Evolutionary conservation across 768 basidiomycete genomes (phyloP).

Genomic region (Hortiboletus flavorubellus): DNA sequence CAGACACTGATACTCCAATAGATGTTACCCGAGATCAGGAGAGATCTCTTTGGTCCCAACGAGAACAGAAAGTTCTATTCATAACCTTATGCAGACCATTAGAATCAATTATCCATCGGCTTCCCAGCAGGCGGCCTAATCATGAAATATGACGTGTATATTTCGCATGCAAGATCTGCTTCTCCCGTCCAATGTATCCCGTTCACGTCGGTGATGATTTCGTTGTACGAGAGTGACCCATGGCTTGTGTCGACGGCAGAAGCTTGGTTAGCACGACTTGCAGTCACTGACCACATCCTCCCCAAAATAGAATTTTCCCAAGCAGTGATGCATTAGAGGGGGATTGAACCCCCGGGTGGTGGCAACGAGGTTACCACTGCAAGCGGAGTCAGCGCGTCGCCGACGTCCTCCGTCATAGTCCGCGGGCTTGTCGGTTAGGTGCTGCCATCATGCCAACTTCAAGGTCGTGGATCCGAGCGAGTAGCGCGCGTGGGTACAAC

Average conservation of each 20-base stretch:
- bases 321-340: conserved; percentile 28
- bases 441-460: not conserved
- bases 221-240: not conserved
- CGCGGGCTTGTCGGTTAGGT: not conserved
- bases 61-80: conserved; percentile 91
- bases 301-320: not conserved
- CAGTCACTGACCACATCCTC: not conserved
- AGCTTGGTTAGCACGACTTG: not conserved
- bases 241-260: not conserved
- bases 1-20: conserved; percentile 29
- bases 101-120: not conserved
- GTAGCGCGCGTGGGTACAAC: not conserved
- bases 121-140: not conserved
- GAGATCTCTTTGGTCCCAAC: conserved; percentile 85
- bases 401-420: too few species aligned
- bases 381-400: too few species aligned
- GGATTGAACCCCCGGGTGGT: conserved; percentile 87
- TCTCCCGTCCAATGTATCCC: not conserved
- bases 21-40: conserved; percentile 96
- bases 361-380: conserved; percentile 66
- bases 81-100: conserved; percentile 25
- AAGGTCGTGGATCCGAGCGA: not conserved
- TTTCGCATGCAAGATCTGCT: not conserved
- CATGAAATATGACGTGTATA: not conserved
- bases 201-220: not conserved